Evolutionary conservation across 2,329 filamentous ascomycete species (phyloP), one percentile per base, ranked within the genome.

Genomic region (Sporothrix humicola): DNA sequence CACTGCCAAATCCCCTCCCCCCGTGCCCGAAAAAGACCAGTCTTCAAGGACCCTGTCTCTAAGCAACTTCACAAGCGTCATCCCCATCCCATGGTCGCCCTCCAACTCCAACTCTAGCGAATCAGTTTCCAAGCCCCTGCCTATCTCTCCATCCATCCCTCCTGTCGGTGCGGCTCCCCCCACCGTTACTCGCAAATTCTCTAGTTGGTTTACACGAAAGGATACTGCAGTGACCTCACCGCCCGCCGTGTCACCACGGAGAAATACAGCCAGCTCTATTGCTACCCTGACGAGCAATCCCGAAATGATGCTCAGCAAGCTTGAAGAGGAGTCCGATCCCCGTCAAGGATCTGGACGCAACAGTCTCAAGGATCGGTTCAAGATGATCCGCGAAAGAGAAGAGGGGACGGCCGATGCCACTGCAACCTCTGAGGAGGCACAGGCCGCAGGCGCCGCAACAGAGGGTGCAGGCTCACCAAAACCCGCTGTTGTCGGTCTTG

Each of bases 241-340:
- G 54, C 78, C 78, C 77, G 74, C 77, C 73, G 79, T 87, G 74
- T 83, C 87, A 46, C 78, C 87, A 74, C 81, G 91, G 77, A 87
- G 93, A 79, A 93, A 95, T 79, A 97, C 94, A 0, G 90, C 89
- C 69, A 93, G 93, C 77, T 97, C 94, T 0, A 86, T 95, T 70
- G 90, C 91, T 23, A 97, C 94, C 0, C 79, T 95, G 68, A 89
- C 88, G 50, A 97, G 93, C 81, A 95, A 95, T 77, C 89, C 93
- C 2, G 94, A 97, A 79, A 89, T 94, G 84, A 92, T 91, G 85
- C 83, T 94, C 74, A 90, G 89, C 82, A 90, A 89, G 79, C 85
- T 94, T n/a, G 92, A 94, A 52, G 92, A 95, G 79, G 91, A 82
- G 46, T 82, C 81, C 54, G 82, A 84, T 72, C 83, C 84, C 8